A percentile compares a stretch with the other conserved stretches of the same genome.
Evolutionary conservation across 768 basidiomycete species (phyloP).

Genomic region (Mycena indigotica): DNA sequence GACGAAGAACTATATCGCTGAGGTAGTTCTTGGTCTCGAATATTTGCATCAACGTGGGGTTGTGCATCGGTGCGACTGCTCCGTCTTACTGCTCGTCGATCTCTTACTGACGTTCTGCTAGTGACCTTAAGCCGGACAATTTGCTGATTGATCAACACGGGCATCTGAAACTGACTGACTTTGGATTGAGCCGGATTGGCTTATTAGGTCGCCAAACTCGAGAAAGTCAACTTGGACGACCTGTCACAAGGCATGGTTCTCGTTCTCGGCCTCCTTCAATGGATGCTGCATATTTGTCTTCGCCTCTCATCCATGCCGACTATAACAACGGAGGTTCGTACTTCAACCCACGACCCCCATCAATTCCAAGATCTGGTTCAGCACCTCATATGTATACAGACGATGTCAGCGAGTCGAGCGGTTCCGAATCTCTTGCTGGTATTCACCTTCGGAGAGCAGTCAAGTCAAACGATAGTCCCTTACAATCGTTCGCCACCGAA

Average conservation of each 20-base stretch:
- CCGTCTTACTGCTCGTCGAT: constrained; percentile 4
- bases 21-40: constrained; percentile 92
- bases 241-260: constrained; percentile 58
- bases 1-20: constrained; percentile 95
- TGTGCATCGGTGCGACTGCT: constrained; percentile 84
- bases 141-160: constrained; percentile 95
- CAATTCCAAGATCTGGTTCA: constrained; percentile 59
- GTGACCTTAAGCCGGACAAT: constrained; percentile 98
- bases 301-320: constrained; percentile 68
- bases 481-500: constrained; percentile 86
- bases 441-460: constrained; percentile 51
- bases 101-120: constrained; percentile 33
- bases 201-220: constrained; percentile 95
- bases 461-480: constrained; percentile 69
- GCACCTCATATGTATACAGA: constrained; percentile 75
- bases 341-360: constrained; percentile 68
- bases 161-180: constrained; percentile 97
- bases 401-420: constrained; percentile 85
- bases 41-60: constrained; percentile 95
- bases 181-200: constrained; percentile 95
- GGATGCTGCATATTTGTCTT: constrained; percentile 78
- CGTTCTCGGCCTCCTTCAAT: constrained; percentile 81
- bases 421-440: constrained; percentile 71
- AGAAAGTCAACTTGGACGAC: constrained; percentile 56
- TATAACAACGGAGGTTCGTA: constrained; percentile 70